Percentiles rank a stretch among this genome's conserved stretches.
Conservation (phyloP, 352 stramenopile genomes). For the Globisporangium viniferum region DNA sequence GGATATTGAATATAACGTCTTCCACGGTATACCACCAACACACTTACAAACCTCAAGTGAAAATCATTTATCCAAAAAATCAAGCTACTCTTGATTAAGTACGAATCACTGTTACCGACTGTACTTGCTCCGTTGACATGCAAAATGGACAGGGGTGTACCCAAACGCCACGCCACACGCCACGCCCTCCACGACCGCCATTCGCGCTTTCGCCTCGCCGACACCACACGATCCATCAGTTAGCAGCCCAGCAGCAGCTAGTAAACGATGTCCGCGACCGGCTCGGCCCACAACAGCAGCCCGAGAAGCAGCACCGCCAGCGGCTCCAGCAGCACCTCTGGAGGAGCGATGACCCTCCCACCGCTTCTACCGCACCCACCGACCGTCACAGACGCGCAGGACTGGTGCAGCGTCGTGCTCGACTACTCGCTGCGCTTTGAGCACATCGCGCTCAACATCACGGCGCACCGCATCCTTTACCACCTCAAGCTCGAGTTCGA, state of each 20-base stretch:
- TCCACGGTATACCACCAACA: not conserved
- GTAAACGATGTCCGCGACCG: not conserved
- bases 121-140: not conserved
- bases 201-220: not conserved
- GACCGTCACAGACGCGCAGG: slow-evolving; percentile 24
- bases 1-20: not conserved
- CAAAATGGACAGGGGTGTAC: not conserved
- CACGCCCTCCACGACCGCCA: not conserved
- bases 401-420: slow-evolving; percentile 42
- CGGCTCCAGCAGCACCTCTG: not conserved
- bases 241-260: not conserved
- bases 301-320: not conserved
- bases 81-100: not conserved
- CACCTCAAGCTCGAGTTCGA: slow-evolving; percentile 41
- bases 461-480: slow-evolving; percentile 43
- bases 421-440: slow-evolving; percentile 39
- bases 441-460: slow-evolving; percentile 44
- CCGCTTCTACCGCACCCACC: not conserved
- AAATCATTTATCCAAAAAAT: not conserved
- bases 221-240: not conserved
- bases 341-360: not conserved
- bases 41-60: not conserved
- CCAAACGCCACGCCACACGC: not conserved
- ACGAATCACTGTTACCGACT: not conserved
- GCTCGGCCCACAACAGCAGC: not conserved